Evolutionary conservation across 257 asterid genomes (phyloP).

Genomic region (Solanum sparsipilum): DNA sequence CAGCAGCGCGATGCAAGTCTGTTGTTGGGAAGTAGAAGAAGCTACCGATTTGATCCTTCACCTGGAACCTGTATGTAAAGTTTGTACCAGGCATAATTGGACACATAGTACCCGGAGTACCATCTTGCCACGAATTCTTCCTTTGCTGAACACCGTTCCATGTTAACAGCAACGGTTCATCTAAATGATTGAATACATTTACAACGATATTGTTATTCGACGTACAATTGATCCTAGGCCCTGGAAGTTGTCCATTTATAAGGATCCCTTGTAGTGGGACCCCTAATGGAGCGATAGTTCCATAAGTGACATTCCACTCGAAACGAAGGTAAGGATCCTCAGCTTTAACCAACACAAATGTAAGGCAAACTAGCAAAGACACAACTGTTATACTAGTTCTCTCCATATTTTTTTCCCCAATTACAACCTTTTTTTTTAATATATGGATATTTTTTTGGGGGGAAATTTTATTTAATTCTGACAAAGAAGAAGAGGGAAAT

Average conservation of each 20-base stretch:
- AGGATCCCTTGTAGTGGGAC: conserved; percentile 4
- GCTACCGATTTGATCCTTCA: conserved; percentile 6
- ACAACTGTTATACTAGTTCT: not conserved
- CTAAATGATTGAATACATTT: not conserved
- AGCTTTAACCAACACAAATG: not conserved
- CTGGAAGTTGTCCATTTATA: conserved; percentile 1
- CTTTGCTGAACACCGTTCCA: conserved; percentile 7
- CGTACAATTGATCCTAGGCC: not conserved
- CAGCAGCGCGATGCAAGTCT: not conserved
- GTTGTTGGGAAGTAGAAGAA: conserved; percentile 6
- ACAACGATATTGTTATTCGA: not conserved
- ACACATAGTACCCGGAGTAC: conserved; percentile 8
- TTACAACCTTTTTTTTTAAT: too few relatives aligned
- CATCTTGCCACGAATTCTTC: conserved; percentile 10
- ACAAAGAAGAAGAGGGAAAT: not conserved
- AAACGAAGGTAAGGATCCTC: not conserved
- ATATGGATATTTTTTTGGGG: not conserved
- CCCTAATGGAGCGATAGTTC: conserved; percentile 3
- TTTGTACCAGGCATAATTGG: conserved; percentile 8
- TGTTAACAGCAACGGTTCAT: not conserved
- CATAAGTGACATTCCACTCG: conserved; percentile 3
- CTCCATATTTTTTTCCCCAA: not conserved
- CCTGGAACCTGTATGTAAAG: conserved; percentile 3
- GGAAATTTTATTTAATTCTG: not conserved
- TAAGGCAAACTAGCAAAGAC: not conserved